Evolutionary conservation across 2,329 filamentous ascomycete species (phyloP).

Genomic region (Fusarium sp.): DNA sequence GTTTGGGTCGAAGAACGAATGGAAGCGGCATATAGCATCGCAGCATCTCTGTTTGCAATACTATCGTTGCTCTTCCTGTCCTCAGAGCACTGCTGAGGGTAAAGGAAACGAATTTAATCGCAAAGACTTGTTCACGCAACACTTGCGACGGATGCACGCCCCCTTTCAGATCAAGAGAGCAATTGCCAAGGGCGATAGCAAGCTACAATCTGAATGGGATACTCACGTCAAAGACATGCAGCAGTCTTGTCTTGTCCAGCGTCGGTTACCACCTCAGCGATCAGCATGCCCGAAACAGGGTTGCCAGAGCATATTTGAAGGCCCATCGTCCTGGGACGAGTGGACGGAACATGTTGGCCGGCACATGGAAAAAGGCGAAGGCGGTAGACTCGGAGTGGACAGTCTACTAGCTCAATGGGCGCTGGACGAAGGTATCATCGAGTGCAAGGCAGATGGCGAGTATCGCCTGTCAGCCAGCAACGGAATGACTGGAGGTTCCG

Average conservation of each 20-base stretch:
- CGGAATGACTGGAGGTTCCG: constrained; percentile 37
- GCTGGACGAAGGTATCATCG: constrained; percentile 71
- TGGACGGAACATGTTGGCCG: constrained; percentile 92
- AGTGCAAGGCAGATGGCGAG: constrained; percentile 64
- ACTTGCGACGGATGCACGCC: constrained; percentile 92
- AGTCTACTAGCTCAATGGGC: constrained; percentile 69
- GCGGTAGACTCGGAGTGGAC: constrained; percentile 67
- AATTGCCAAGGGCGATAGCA: constrained; percentile 67
- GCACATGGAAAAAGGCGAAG: constrained; percentile 83
- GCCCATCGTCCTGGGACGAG: constrained; percentile 82
- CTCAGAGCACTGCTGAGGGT: constrained; percentile 63
- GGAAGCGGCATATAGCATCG: constrained; percentile 93
- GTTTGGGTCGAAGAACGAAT: constrained; percentile 95
- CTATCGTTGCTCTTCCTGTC: constrained; percentile 72
- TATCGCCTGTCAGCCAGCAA: constrained; percentile 60
- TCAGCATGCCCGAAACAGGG: constrained; percentile 78
- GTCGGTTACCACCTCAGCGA: constrained; percentile 75
- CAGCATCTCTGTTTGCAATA: constrained; percentile 82
- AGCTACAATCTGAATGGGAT: constrained; percentile 72
- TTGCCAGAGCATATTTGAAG: constrained; percentile 77
- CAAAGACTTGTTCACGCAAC: constrained; percentile 95
- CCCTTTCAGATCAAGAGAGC: constrained; percentile 72
- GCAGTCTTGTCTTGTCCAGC: constrained; percentile 75
- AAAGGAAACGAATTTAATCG: constrained; percentile 84
- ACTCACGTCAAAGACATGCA: constrained; percentile 76